Base-by-base conservation (phyloP, 1,284 basidiomycete species). In the Apiotrichum siamense region DNA sequence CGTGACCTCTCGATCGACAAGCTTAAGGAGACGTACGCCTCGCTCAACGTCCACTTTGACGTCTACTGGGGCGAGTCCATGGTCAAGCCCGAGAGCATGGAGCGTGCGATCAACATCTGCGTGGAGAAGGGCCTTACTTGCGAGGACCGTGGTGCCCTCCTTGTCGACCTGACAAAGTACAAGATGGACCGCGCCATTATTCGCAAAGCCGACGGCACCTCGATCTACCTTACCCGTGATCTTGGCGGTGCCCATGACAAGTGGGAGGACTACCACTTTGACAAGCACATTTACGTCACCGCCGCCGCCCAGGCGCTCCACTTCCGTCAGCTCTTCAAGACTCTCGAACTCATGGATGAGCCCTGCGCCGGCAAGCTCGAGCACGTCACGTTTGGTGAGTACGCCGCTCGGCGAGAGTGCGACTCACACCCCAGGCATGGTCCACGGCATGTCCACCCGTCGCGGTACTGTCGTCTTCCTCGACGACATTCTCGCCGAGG, bases 201-300 rank as follows among this genome's bases (percentile, higher is more conserved):
- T 51, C 79, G 87, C 64, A 97, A 97, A 78, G 84, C 84, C 65
- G 94, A 98, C 66, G 94, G 94, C 23, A 97, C 94, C 7, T 89
- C 89, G 0, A 93, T 97, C 62, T 99, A 99, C 76, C 84, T 98
- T 57, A 97, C 93, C n/a, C 88, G 94, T 57, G 94, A 99, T 75
- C 90, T 98, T 57, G 94, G 86, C 40, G 94, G 86, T 40, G 92
- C 93, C 0, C 85, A 87, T 62, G 88, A 97, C 77, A 87, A 94
- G 60, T 91, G 85, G 77, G 84, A 89, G 61, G 85, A 87, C 70
- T 91, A 91, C 79, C 82, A 87, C 54, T 96, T 97, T 63, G 92
- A 98, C 82, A 97, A 97, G 78, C 94, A 97, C 88, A 87, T 97
- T 69, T 94, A 94, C 75, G 91, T 97, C 67, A 83, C 96, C 41